These are phyloP conservation scores for Mollisiaceae sp. DNA, from an alignment of 2,329 filamentous ascomycete species.

Conservation along the genomic window DNA sequence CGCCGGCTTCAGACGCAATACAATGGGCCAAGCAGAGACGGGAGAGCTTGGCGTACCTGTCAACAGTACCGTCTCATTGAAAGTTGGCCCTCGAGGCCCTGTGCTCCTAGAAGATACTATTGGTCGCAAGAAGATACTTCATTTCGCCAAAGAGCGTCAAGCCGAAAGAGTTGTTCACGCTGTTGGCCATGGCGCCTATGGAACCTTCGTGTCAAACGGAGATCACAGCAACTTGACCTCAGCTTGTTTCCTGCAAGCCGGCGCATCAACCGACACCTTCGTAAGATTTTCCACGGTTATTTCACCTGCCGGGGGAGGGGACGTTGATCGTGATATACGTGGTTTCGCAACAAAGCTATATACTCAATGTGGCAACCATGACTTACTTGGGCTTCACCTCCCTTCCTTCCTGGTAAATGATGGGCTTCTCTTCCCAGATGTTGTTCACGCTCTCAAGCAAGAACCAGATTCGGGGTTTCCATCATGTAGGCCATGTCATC, in stretches of 20 bases:
- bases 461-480: constrained; percentile 3
- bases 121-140: constrained; percentile 1
- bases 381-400: not conserved
- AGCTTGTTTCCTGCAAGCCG: constrained; percentile 5
- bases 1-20: constrained; percentile 1
- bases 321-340: constrained; percentile 4
- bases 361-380: constrained; percentile 9
- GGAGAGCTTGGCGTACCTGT: constrained; percentile 2
- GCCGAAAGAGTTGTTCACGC: not conserved
- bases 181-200: not conserved
- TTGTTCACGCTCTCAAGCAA: constrained; percentile 7
- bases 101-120: constrained; percentile 7
- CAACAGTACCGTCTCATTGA: not conserved
- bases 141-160: constrained; percentile 6
- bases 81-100: constrained; percentile 2
- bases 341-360: constrained; percentile 3
- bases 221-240: constrained; percentile 3
- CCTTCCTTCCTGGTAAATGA: not conserved
- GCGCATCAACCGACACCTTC: not conserved
- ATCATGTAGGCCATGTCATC: not conserved
- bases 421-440: not conserved
- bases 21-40: not conserved
- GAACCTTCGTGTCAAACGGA: constrained; percentile 7
- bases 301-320: not conserved
- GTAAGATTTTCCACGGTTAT: constrained; percentile 1